Conservation (phyloP, 371 early-diverging fungal genomes). For the Batrachochytrium dendrobatidis region DNA sequence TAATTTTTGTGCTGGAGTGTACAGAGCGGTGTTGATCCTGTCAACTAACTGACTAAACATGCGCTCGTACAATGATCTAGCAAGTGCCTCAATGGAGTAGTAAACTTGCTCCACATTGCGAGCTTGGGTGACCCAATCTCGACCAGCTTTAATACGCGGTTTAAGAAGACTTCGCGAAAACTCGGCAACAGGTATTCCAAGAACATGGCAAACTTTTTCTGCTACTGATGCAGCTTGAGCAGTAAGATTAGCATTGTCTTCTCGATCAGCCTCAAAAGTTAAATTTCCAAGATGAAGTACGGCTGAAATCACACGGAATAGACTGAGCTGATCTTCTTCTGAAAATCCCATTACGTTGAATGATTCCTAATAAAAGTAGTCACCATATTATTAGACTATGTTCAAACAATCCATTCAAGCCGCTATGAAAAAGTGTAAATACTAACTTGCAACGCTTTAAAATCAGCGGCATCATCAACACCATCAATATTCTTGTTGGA, state of each 20-base stretch:
- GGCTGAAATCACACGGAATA: constrained; percentile 84
- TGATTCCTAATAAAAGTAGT: constrained; percentile 44
- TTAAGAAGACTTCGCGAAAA: constrained; percentile 83
- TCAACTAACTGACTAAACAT: constrained; percentile 91
- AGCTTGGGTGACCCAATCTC: constrained; percentile 92
- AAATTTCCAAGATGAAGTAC: constrained; percentile 98
- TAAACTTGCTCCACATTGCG: constrained; percentile 81
- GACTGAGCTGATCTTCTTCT: constrained; percentile 64
- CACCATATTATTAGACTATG: background rate
- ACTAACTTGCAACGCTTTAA: constrained; percentile 57
- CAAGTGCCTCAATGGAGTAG: constrained; percentile 89
- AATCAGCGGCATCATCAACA: constrained; percentile 90
- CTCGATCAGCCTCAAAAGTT: constrained; percentile 59
- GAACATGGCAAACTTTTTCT: constrained; percentile 89
- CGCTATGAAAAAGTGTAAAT: background rate
- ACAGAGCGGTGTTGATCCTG: constrained; percentile 83
- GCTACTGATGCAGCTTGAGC: constrained; percentile 59
- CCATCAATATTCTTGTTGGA: constrained; percentile 85
- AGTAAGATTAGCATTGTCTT: constrained; percentile 82
- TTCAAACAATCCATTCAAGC: background rate
- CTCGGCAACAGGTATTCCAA: constrained; percentile 81
- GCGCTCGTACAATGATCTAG: constrained; percentile 94
- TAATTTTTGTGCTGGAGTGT: constrained; percentile 55
- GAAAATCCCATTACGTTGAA: constrained; percentile 81
- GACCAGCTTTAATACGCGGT: constrained; percentile 92